phyloP scores from a whole-genome alignment of 2,329 filamentous ascomycete genomes.

The Ascochyta koolunga region DNA sequence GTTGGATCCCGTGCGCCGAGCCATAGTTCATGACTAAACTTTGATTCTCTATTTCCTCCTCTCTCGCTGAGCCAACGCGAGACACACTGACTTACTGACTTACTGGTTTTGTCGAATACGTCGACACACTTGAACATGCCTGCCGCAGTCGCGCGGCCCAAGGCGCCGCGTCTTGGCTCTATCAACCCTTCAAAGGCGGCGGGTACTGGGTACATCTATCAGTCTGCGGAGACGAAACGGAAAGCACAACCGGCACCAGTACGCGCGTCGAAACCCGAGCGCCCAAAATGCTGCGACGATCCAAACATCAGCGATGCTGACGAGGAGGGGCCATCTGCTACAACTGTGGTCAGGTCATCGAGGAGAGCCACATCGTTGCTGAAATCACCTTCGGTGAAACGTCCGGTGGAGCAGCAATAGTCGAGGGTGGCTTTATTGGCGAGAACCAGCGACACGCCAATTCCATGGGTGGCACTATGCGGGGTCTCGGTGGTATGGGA shows the following conservation, averaged over 20 bases:
- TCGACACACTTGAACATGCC: constrained; percentile 1
- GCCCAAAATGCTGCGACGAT: constrained; percentile 35
- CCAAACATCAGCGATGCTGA: constrained; percentile 32
- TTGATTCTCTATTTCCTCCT: constrained; percentile 3
- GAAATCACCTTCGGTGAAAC: constrained; percentile 93
- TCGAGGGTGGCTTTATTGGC: constrained; percentile 87
- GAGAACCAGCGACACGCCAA: constrained; percentile 84
- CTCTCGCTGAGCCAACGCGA: neutral
- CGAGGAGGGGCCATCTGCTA: constrained; percentile 60
- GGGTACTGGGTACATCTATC: constrained; percentile 21
- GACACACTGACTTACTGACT: neutral
- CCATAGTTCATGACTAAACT: constrained; percentile 20
- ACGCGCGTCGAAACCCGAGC: constrained; percentile 19
- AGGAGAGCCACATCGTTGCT: constrained; percentile 86
- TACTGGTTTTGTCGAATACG: neutral
- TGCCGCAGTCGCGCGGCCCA: constrained; percentile 25
- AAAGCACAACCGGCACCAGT: constrained; percentile 27
- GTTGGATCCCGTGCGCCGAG: constrained; percentile 8
- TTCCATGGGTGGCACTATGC: constrained; percentile 57
- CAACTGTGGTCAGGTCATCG: constrained; percentile 82
- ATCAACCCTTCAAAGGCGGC: constrained; percentile 29
- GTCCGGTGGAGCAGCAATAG: constrained; percentile 81
- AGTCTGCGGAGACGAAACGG: constrained; percentile 28
- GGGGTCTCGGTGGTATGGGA: constrained; percentile 56
- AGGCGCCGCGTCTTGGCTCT: constrained; percentile 32